These are phyloP conservation scores for Medicago arabica DNA, from an alignment of 306 rosid species.

Conservation along the genomic window DNA sequence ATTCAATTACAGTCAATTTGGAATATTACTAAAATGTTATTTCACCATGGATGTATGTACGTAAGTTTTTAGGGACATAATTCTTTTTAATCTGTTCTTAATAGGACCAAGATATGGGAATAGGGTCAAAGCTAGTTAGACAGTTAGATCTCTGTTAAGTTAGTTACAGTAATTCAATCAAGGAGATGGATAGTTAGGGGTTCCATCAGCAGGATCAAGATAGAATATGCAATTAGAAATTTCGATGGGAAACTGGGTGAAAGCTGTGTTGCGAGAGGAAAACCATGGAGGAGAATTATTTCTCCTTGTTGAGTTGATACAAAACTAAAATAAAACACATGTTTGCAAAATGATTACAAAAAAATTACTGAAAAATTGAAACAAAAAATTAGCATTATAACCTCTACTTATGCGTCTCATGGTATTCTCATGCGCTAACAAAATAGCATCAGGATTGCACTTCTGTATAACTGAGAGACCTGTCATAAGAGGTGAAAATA, in stretches of 20 bases:
- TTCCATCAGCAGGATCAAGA: not conserved
- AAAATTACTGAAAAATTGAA: slow-evolving; percentile 38
- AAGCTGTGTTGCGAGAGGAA: not conserved
- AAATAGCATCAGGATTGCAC: slow-evolving; percentile 76
- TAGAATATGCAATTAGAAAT: slow-evolving; percentile 5
- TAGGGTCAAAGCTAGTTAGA: slow-evolving; percentile 8
- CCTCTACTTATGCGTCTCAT: slow-evolving; percentile 76
- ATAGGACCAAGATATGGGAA: not conserved
- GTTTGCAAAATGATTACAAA: slow-evolving; percentile 9
- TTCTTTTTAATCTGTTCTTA: not conserved
- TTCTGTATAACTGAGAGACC: slow-evolving; percentile 85
- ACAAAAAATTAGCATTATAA: slow-evolving; percentile 39
- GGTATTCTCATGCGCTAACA: slow-evolving; percentile 83
- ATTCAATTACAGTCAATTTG: slow-evolving; percentile 4
- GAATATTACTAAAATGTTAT: slow-evolving; percentile 12
- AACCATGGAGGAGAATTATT: slow-evolving; percentile 15
- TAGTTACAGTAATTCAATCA: not conserved
- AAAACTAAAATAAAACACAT: slow-evolving; percentile 21
- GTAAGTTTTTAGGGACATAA: slow-evolving; percentile 1
- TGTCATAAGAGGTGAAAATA: slow-evolving; percentile 46
- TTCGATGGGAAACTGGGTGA: not conserved
- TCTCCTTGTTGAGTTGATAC: slow-evolving; percentile 15
- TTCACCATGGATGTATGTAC: slow-evolving; percentile 20
- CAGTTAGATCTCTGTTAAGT: not conserved
- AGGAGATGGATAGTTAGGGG: not conserved